Evolutionary conservation across 2,329 filamentous ascomycete species (phyloP).

Genomic region (Cercospora janseana): DNA sequence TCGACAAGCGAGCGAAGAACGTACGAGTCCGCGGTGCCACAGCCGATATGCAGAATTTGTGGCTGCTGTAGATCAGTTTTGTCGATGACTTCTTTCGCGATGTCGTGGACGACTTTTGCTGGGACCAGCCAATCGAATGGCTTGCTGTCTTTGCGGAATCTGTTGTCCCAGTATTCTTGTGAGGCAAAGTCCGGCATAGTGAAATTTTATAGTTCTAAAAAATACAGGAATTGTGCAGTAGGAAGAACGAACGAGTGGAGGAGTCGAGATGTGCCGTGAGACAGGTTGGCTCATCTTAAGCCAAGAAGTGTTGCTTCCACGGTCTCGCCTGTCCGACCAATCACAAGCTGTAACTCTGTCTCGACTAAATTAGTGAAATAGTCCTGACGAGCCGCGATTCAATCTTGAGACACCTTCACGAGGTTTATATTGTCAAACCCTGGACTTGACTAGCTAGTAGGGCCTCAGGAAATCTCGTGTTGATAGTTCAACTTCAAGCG

Average conservation of each 20-base stretch:
- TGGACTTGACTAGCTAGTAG: no score
- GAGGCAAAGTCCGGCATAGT: conserved; percentile 28
- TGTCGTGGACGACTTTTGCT: conserved; percentile 18
- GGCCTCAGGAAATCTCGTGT: no score
- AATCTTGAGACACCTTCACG: no score
- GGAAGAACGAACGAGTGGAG: background rate
- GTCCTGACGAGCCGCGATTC: no score
- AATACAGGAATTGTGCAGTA: background rate
- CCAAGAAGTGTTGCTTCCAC: no score
- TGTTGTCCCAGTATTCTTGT: conserved; percentile 26
- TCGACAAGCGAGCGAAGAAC: conserved; percentile 21
- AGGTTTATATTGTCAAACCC: no score
- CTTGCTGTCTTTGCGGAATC: conserved; percentile 22
- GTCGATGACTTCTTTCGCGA: conserved; percentile 23
- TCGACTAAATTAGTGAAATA: no score
- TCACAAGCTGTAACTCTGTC: no score
- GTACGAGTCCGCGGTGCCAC: conserved; percentile 24
- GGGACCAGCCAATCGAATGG: conserved; percentile 29
- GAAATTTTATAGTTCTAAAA: background rate
- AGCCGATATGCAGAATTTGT: conserved; percentile 26
- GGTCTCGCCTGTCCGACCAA: no score
- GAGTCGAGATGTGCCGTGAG: no score
- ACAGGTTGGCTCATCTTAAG: no score
- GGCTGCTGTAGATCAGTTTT: conserved; percentile 16
- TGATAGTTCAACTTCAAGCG: no score